Conservation (phyloP, 2,329 filamentous ascomycete genomes). For the Cladophialophora yegresii region DNA sequence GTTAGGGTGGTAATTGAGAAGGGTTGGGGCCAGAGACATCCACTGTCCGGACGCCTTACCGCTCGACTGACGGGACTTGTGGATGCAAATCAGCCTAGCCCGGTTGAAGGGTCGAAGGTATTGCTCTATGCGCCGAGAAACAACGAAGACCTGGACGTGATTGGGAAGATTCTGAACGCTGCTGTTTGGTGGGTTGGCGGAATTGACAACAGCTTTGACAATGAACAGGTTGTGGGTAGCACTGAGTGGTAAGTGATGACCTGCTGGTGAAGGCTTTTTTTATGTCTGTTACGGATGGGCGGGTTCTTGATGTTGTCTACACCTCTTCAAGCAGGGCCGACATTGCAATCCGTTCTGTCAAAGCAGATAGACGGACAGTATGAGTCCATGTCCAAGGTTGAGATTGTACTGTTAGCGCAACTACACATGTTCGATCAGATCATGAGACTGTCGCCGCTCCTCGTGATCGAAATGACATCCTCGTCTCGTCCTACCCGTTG, state of each 20-base stretch:
- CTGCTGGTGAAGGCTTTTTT: background rate
- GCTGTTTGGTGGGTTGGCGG: slow-evolving; percentile 38
- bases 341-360: background rate
- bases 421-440: background rate
- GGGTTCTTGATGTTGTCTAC: background rate
- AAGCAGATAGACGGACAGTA: background rate
- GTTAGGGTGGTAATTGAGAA: slow-evolving; percentile 69
- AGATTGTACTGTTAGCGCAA: background rate
- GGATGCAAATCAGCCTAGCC: background rate
- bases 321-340: background rate
- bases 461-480: background rate
- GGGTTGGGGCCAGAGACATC: slow-evolving; percentile 75
- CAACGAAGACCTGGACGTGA: slow-evolving; percentile 40
- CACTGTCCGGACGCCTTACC: slow-evolving; percentile 39
- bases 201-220: slow-evolving; percentile 18
- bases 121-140: slow-evolving; percentile 43
- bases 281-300: slow-evolving; percentile 1
- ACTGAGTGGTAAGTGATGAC: background rate
- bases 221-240: slow-evolving; percentile 14
- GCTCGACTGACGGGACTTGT: slow-evolving; percentile 18
- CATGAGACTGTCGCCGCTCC: background rate
- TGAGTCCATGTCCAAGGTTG: background rate
- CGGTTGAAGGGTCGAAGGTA: slow-evolving; percentile 22
- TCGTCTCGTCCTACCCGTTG: background rate
- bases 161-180: slow-evolving; percentile 41